These are phyloP conservation scores for Geotrichum histeridarum DNA, from an alignment of 1,139 yeast species.

Conservation along the genomic window DNA sequence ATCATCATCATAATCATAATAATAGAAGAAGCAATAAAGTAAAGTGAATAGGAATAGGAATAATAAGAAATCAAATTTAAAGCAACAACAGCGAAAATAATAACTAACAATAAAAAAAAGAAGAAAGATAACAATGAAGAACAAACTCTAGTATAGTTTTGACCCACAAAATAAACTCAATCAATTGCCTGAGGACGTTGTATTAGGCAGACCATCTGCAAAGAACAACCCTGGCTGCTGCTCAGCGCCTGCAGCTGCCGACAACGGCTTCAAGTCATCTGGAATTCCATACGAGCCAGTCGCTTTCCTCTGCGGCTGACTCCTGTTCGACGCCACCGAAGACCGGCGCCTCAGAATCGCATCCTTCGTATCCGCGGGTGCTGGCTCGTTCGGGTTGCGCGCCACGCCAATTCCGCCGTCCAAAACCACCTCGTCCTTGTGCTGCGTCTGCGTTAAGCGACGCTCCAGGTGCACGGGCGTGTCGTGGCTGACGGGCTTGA, in stretches of 20 bases:
- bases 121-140: not conserved
- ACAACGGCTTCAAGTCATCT: conserved; percentile 27
- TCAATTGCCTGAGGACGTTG: conserved; percentile 27
- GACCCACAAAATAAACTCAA: not conserved
- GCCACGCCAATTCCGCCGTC: conserved; percentile 34
- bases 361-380: not conserved
- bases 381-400: conserved; percentile 25
- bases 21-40: no score
- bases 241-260: conserved; percentile 22
- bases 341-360: conserved; percentile 26
- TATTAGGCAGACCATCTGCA: conserved; percentile 35
- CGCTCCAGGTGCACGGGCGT: conserved; percentile 37
- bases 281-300: conserved; percentile 35
- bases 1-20: no score
- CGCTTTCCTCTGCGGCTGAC: conserved; percentile 27
- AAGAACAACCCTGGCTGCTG: conserved; percentile 29
- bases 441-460: conserved; percentile 35
- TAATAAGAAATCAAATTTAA: no score
- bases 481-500: conserved; percentile 34
- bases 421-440: conserved; percentile 31
- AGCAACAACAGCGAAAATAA: no score
- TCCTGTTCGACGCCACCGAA: conserved; percentile 22
- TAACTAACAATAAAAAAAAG: not conserved
- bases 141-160: not conserved
- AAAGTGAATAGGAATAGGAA: no score